phyloP scores from a whole-genome alignment of 345 rosid species.

The Euphorbia lathyris region DNA sequence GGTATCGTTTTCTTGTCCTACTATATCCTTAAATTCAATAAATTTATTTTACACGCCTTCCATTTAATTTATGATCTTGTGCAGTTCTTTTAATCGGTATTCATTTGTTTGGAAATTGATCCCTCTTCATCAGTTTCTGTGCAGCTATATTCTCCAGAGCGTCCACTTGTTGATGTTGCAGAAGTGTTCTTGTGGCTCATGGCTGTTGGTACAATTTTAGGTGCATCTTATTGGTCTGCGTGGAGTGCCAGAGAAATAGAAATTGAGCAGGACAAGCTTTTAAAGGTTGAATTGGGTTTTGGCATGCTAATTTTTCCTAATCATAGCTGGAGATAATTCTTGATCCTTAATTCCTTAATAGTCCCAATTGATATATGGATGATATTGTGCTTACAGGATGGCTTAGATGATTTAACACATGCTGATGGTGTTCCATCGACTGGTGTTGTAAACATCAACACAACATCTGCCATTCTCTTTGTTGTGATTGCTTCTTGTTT shows the following conservation, averaged over 20 bases:
- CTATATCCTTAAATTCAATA: slow-evolving; percentile 1
- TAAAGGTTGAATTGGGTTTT: slow-evolving; percentile 51
- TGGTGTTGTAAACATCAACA: slow-evolving; percentile 73
- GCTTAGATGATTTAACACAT: slow-evolving; percentile 50
- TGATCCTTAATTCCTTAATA: slow-evolving; percentile 10
- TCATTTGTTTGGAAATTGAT: slow-evolving; percentile 8
- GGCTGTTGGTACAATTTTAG: slow-evolving; percentile 91
- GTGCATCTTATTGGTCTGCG: slow-evolving; percentile 96
- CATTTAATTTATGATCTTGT: background rate
- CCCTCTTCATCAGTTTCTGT: slow-evolving; percentile 60
- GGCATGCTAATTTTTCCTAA: background rate
- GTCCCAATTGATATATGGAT: background rate
- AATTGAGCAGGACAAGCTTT: slow-evolving; percentile 82
- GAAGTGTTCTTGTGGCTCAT: slow-evolving; percentile 98
- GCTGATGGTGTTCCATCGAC: slow-evolving; percentile 47
- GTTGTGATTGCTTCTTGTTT: slow-evolving; percentile 92
- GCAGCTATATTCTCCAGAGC: slow-evolving; percentile 84
- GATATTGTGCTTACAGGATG: slow-evolving; percentile 54
- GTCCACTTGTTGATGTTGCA: slow-evolving; percentile 89
- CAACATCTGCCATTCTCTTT: slow-evolving; percentile 69
- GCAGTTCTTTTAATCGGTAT: slow-evolving; percentile 16
- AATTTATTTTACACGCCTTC: background rate
- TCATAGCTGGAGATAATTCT: background rate
- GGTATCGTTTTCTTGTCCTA: slow-evolving; percentile 37
- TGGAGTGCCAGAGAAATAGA: slow-evolving; percentile 88